Conservation (phyloP, 2,329 filamentous ascomycete genomes). For the Calonectria pseudoturangicola region DNA sequence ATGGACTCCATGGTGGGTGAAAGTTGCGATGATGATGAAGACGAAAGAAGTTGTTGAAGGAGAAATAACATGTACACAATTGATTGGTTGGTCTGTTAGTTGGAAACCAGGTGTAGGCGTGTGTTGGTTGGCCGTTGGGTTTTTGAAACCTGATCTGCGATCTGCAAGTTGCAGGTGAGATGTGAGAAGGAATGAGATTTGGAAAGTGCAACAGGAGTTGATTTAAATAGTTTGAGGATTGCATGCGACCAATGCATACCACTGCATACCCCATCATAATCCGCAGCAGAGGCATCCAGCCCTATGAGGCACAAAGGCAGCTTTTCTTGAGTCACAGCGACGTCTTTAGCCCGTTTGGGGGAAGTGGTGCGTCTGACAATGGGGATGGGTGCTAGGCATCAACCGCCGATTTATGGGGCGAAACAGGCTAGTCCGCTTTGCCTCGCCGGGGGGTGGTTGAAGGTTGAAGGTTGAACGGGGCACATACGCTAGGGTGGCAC, state of each 20-base stretch:
- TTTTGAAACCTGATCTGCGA: background rate
- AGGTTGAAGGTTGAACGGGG: background rate
- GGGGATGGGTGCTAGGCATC: constrained; percentile 12
- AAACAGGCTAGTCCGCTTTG: background rate
- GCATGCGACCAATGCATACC: background rate
- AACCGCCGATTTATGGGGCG: background rate
- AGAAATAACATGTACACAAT: constrained; percentile 37
- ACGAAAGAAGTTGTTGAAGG: constrained; percentile 10
- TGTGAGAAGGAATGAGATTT: background rate
- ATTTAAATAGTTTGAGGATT: background rate
- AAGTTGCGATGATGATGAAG: background rate
- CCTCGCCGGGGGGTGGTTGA: background rate
- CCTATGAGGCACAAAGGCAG: background rate
- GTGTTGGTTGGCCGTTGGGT: no score
- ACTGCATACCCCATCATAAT: background rate
- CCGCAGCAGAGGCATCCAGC: constrained; percentile 14
- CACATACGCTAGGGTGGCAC: no score
- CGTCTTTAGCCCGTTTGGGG: background rate
- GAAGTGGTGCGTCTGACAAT: background rate
- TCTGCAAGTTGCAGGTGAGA: background rate
- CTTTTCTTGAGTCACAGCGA: background rate
- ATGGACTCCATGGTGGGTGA: constrained; percentile 50
- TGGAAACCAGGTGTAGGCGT: no score
- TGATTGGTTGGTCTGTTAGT: background rate
- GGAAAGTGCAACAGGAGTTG: constrained; percentile 2